These are phyloP conservation scores for Hymenoscyphus fructigenus DNA, from an alignment of 2,329 filamentous ascomycete species.

Conservation along the genomic window DNA sequence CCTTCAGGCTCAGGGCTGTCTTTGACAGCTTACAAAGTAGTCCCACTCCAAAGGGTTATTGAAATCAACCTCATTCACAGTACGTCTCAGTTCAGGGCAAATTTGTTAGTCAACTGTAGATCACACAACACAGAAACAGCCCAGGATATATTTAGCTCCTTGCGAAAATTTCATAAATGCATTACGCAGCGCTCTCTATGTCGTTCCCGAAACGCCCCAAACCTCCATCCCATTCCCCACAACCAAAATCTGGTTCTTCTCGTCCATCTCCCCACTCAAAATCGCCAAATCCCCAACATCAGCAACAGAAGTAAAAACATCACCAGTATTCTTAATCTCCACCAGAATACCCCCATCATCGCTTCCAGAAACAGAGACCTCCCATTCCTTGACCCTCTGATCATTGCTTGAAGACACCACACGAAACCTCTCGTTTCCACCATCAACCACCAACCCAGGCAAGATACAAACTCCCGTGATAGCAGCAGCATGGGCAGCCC, in stretches of 20 bases:
- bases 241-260: conserved; percentile 29
- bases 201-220: conserved; percentile 24
- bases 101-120: too few species aligned
- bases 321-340: conserved; percentile 45
- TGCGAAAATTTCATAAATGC: not conserved
- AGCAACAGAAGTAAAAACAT: conserved; percentile 58
- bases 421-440: conserved; percentile 18
- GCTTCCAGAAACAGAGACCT: conserved; percentile 9
- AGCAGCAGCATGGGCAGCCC: conserved; percentile 68
- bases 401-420: conserved; percentile 57
- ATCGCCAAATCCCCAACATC: conserved; percentile 53
- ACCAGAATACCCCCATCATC: conserved; percentile 17
- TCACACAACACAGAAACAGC: too few species aligned
- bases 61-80: too few species aligned
- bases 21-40: too few species aligned
- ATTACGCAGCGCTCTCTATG: not conserved
- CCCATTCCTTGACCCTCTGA: conserved; percentile 59
- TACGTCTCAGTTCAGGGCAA: too few species aligned
- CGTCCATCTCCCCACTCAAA: conserved; percentile 8
- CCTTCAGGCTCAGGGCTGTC: too few species aligned
- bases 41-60: too few species aligned
- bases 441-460: conserved; percentile 18
- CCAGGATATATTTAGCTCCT: too few species aligned
- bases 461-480: conserved; percentile 56
- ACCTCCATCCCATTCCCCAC: conserved; percentile 39